Percentiles rank a stretch among this genome's conserved stretches.
These are phyloP conservation scores for Coprinopsis cinerea DNA, from an alignment of 768 basidiomycete species.

Conservation along the genomic window DNA sequence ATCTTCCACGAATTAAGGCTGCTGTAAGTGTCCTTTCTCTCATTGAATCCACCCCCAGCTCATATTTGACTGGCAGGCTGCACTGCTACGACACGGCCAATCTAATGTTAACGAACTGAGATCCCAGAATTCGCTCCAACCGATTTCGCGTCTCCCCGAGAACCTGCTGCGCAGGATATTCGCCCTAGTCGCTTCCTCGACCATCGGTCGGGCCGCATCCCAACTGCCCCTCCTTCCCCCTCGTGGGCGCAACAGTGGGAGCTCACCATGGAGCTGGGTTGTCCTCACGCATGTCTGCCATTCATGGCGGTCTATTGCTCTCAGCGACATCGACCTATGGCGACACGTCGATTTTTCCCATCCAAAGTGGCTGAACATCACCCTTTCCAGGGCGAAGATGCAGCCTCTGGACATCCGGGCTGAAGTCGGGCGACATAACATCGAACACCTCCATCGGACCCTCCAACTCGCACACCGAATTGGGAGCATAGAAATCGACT, in stretches of 20 bases:
- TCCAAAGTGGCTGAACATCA: conserved; percentile 26
- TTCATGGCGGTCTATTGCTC: conserved; percentile 28
- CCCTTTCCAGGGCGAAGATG: conserved; percentile 26
- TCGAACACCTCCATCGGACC: conserved; percentile 25
- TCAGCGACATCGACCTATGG: conserved; percentile 29
- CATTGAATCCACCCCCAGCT: neutral
- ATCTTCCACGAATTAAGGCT: conserved; percentile 9
- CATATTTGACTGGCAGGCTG: neutral
- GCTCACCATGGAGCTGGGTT: conserved; percentile 29
- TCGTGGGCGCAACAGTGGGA: neutral
- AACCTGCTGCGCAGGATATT: conserved; percentile 5
- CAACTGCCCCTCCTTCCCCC: neutral
- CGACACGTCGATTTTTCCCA: conserved; percentile 34
- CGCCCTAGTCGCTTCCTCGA: neutral
- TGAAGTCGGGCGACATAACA: conserved; percentile 24
- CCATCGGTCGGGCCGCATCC: neutral
- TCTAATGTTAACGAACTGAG: conserved; percentile 3
- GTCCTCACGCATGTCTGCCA: conserved; percentile 31
- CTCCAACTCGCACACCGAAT: conserved; percentile 32
- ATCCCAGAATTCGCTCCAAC: conserved; percentile 1
- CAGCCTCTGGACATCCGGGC: conserved; percentile 28
- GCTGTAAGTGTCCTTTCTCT: neutral
- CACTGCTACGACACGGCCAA: neutral
- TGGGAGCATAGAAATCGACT: conserved; percentile 27
- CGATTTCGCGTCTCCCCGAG: conserved; percentile 5